Percentiles rank a stretch among this genome's conserved stretches.
phyloP scores from a whole-genome alignment of 2,329 filamentous ascomycete genomes.

The Neonectria hederae region DNA sequence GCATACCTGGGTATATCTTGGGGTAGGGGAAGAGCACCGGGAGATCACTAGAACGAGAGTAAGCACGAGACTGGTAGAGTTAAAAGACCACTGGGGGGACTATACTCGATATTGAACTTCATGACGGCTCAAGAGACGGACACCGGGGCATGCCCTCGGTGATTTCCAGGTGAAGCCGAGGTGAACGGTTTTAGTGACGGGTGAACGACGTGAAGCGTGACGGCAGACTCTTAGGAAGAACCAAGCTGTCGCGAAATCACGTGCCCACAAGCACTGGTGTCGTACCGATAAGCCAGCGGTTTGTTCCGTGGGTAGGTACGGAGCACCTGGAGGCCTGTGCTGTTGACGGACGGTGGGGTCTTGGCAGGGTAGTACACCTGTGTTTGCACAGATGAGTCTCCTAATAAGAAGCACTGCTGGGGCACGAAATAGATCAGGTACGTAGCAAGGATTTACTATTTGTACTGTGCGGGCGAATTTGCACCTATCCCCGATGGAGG shows the following conservation, averaged over 20 bases:
- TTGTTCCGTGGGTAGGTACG: not conserved
- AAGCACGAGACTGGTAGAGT: slow-evolving; percentile 21
- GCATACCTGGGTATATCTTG: slow-evolving; percentile 65
- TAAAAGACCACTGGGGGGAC: not conserved
- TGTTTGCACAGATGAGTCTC: not conserved
- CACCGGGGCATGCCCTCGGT: slow-evolving; percentile 32
- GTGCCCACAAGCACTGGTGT: slow-evolving; percentile 31
- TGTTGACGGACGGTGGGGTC: not conserved
- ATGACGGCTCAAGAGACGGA: slow-evolving; percentile 46
- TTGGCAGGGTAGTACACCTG: not conserved
- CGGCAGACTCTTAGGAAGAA: slow-evolving; percentile 33
- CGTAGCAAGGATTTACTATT: not conserved
- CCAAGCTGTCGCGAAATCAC: slow-evolving; percentile 45
- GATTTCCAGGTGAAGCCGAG: slow-evolving; percentile 16
- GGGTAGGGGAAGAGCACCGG: slow-evolving; percentile 68
- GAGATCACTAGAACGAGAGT: slow-evolving; percentile 57
- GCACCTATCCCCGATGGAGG: not conserved
- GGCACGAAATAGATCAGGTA: too few relatives aligned
- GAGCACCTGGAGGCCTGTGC: too few relatives aligned
- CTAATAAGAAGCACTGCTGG: not conserved
- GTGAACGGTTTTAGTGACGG: slow-evolving; percentile 18
- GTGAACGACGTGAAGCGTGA: slow-evolving; percentile 37
- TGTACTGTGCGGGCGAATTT: not conserved
- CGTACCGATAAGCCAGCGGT: slow-evolving; percentile 6
- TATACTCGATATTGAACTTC: slow-evolving; percentile 64